Evolutionary conservation across 495 filamentous ascomycete species (phyloP).

Genomic region (Penicillium arizonense): DNA sequence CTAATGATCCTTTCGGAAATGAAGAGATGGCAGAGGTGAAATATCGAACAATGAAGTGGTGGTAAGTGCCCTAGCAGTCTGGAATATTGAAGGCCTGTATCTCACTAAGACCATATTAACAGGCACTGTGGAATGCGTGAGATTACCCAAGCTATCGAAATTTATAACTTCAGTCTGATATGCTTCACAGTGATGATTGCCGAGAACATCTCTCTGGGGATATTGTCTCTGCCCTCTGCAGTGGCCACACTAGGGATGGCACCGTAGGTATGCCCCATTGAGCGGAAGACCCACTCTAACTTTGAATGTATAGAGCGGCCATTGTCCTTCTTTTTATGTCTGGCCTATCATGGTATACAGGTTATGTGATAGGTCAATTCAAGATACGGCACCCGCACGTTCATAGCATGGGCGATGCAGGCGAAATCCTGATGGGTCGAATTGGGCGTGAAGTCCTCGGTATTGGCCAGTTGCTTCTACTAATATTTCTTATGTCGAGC

Average conservation of each 20-base stretch:
- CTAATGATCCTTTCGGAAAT: slow-evolving; percentile 48
- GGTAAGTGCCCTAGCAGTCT: slow-evolving; percentile 8
- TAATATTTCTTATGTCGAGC: slow-evolving; percentile 68
- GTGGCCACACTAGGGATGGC: slow-evolving; percentile 59
- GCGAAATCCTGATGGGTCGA: slow-evolving; percentile 55
- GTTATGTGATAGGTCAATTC: slow-evolving; percentile 67
- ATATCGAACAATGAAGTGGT: slow-evolving; percentile 26
- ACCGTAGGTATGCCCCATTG: not conserved
- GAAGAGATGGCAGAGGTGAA: slow-evolving; percentile 18
- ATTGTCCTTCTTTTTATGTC: slow-evolving; percentile 24
- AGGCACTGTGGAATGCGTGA: slow-evolving; percentile 19
- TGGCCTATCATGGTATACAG: slow-evolving; percentile 58
- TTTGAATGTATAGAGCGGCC: too few species aligned
- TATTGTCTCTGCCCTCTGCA: slow-evolving; percentile 53
- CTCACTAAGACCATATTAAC: not conserved
- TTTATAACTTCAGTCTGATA: slow-evolving; percentile 2
- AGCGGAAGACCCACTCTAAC: too few species aligned
- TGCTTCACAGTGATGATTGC: slow-evolving; percentile 49
- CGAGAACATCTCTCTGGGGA: slow-evolving; percentile 61
- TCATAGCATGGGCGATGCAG: slow-evolving; percentile 63
- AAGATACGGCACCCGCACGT: slow-evolving; percentile 63
- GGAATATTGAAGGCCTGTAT: not conserved
- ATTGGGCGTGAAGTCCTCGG: slow-evolving; percentile 59
- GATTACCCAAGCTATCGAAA: slow-evolving; percentile 22
- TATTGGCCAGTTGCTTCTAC: slow-evolving; percentile 55